Conservation (phyloP, 768 basidiomycete genomes). For the Mycena crocata region DNA sequence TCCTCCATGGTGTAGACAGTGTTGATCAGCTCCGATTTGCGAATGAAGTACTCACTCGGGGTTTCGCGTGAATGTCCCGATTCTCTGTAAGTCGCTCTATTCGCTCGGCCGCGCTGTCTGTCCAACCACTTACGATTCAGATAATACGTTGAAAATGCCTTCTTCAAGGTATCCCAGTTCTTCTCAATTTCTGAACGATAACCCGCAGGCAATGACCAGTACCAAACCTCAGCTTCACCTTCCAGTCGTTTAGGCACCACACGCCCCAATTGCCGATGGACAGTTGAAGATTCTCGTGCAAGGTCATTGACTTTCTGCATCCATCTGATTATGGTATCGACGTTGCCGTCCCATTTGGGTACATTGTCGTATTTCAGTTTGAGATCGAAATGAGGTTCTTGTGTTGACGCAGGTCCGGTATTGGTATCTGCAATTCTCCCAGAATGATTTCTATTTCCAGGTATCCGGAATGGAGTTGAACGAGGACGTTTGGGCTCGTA, state of each 20-base stretch:
- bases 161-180: slow-evolving; percentile 45
- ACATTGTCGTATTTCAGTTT: slow-evolving; percentile 44
- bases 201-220: slow-evolving; percentile 34
- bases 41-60: too few relatives aligned
- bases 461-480: not conserved
- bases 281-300: slow-evolving; percentile 27
- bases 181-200: slow-evolving; percentile 27
- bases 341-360: slow-evolving; percentile 47
- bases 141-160: slow-evolving; percentile 43
- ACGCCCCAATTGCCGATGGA: slow-evolving; percentile 42
- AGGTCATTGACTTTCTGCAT: slow-evolving; percentile 41
- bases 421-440: not conserved
- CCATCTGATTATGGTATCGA: slow-evolving; percentile 41
- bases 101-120: slow-evolving; percentile 41
- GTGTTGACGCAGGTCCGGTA: not conserved
- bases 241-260: slow-evolving; percentile 43
- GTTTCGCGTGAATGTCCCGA: too few relatives aligned
- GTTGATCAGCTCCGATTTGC: too few relatives aligned
- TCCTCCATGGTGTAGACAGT: too few relatives aligned
- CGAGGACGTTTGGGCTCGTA: not conserved
- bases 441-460: not conserved
- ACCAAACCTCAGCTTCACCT: slow-evolving; percentile 46
- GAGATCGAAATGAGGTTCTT: slow-evolving; percentile 43
- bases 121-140: slow-evolving; percentile 48
- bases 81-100: slow-evolving; percentile 9